These are phyloP conservation scores for Fusarium bactridioides DNA, from an alignment of 2,329 filamentous ascomycete genomes.

Conservation along the genomic window DNA sequence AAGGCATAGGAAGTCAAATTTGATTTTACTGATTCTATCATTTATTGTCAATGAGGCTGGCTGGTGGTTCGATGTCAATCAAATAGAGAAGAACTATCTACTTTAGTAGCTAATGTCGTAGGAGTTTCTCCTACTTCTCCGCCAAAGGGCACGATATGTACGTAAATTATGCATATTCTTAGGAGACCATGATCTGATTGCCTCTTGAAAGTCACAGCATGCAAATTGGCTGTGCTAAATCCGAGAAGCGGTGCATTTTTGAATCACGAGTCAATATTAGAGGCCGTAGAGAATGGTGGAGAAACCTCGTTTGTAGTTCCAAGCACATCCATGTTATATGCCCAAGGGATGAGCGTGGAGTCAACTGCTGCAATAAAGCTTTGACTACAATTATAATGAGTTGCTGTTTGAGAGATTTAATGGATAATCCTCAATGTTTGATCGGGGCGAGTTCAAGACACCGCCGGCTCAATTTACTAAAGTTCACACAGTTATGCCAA, in stretches of 20 bases:
- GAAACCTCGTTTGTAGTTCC: slow-evolving; percentile 23
- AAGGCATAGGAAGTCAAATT: not conserved
- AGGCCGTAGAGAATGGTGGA: slow-evolving; percentile 24
- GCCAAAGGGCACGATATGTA: not conserved
- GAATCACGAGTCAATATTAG: slow-evolving; percentile 24
- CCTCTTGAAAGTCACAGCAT: not conserved
- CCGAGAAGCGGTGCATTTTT: slow-evolving; percentile 24
- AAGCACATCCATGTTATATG: slow-evolving; percentile 15
- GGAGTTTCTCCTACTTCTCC: not conserved
- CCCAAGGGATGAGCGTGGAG: slow-evolving; percentile 28
- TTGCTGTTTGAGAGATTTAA: slow-evolving; percentile 16
- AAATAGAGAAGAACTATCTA: not conserved
- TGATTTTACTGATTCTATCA: not conserved
- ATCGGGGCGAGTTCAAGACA: not conserved
- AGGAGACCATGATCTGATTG: slow-evolving; percentile 28
- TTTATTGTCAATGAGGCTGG: not conserved
- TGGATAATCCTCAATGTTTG: not conserved
- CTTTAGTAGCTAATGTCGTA: not conserved
- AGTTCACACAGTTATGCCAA: slow-evolving; percentile 9
- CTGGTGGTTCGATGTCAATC: slow-evolving; percentile 4
- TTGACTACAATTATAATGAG: not conserved
- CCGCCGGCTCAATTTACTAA: not conserved
- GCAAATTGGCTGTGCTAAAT: not conserved
- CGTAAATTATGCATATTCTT: not conserved
- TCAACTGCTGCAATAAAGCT: slow-evolving; percentile 1